phyloP scores from a whole-genome alignment of 2,329 filamentous ascomycete genomes.

The Xylariaceae sp. region DNA sequence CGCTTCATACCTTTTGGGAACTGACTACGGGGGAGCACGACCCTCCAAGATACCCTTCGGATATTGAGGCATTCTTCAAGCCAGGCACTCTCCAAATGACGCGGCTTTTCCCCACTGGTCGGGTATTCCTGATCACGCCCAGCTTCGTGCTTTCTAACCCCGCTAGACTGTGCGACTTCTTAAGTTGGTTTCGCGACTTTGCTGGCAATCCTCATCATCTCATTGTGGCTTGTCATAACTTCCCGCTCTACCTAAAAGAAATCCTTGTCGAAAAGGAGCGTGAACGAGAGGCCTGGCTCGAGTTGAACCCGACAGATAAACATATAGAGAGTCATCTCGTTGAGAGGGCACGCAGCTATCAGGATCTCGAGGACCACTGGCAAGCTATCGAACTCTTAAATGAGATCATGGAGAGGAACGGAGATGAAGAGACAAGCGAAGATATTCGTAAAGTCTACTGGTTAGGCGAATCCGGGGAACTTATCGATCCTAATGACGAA shows the following conservation, averaged over 20 bases:
- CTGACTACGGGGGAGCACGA: conserved; percentile 21
- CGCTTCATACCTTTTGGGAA: conserved; percentile 25
- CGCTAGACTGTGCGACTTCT: conserved; percentile 29
- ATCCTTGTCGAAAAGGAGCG: conserved; percentile 30
- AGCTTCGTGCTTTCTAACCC: conserved; percentile 47
- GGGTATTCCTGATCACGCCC: conserved; percentile 44
- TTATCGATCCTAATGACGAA: conserved; percentile 55
- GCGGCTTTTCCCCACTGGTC: conserved; percentile 40
- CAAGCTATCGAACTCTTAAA: conserved; percentile 22
- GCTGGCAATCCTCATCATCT: conserved; percentile 20
- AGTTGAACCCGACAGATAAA: conserved; percentile 11
- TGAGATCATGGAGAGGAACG: conserved; percentile 20
- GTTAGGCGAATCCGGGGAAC: conserved; percentile 30
- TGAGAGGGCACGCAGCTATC: conserved; percentile 9
- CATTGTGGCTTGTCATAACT: conserved; percentile 32
- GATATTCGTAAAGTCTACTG: conserved; percentile 35
- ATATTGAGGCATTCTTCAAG: conserved; percentile 7
- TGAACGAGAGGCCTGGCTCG: conserved; percentile 13
- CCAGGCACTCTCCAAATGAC: conserved; percentile 33
- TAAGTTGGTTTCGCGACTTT: conserved; percentile 35
- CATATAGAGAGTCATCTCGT: conserved; percentile 10
- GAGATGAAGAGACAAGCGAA: conserved; percentile 31
- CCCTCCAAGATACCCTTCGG: conserved; percentile 28
- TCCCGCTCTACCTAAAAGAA: conserved; percentile 31
- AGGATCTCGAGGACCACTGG: conserved; percentile 18